These are phyloP conservation scores for Leccinum broughii DNA, from an alignment of 768 basidiomycete genomes.

Conservation along the genomic window DNA sequence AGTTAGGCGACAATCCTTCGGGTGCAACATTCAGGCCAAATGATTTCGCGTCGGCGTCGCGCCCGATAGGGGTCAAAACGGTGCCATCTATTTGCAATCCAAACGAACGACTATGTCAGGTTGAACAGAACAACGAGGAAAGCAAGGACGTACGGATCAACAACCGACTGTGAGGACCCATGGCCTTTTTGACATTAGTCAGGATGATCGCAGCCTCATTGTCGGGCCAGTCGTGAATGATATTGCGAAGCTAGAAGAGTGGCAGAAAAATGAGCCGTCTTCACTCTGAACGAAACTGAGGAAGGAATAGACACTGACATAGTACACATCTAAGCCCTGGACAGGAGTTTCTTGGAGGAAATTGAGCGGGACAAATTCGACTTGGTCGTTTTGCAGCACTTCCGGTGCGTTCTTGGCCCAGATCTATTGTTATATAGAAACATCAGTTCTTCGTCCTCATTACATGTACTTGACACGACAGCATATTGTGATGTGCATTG, in stretches of 20 bases:
- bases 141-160: slow-evolving; percentile 31
- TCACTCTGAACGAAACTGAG: neutral
- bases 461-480: neutral
- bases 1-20: slow-evolving; percentile 48
- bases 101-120: neutral
- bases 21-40: slow-evolving; percentile 34
- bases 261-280: neutral
- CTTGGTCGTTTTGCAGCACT: slow-evolving; percentile 16
- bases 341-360: neutral
- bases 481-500: neutral
- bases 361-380: neutral
- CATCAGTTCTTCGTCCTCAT: neutral
- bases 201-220: slow-evolving; percentile 33
- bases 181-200: slow-evolving; percentile 29
- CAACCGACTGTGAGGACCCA: slow-evolving; percentile 31
- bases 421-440: neutral
- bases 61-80: slow-evolving; percentile 11
- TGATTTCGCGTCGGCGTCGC: slow-evolving; percentile 2
- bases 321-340: neutral
- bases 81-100: slow-evolving; percentile 19
- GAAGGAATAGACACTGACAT: neutral
- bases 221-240: slow-evolving; percentile 40
- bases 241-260: slow-evolving; percentile 23
- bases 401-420: neutral
- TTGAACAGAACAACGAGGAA: neutral